Percentiles rank a stretch among this genome's conserved stretches.
Conservation (phyloP, 805 yeast species). For the Kuraishia ogatae region DNA sequence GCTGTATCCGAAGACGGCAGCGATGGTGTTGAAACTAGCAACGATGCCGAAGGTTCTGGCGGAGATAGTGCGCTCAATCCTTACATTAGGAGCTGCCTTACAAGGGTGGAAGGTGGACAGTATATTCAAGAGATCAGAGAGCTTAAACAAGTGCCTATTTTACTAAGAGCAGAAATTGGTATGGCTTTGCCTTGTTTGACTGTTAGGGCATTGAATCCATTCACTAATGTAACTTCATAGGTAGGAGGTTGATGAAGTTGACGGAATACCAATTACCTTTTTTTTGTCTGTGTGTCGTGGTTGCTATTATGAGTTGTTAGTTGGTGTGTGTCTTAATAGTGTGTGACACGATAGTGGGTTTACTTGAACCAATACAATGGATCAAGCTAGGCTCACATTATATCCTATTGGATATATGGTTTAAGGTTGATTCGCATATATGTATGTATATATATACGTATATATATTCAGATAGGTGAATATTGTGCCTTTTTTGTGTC, state of each 20-base stretch:
- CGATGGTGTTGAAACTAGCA: not conserved
- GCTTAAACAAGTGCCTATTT: constrained; percentile 70
- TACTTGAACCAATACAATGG: not conserved
- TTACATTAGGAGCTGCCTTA: constrained; percentile 47
- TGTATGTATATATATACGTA: not conserved
- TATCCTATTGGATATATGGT: not conserved
- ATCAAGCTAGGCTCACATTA: not conserved
- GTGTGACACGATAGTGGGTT: not conserved
- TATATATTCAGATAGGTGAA: too few relatives aligned
- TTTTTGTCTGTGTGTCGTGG: not conserved
- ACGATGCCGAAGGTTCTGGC: constrained; percentile 11
- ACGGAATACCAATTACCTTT: not conserved
- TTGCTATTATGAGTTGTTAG: not conserved
- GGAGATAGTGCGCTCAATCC: constrained; percentile 36
- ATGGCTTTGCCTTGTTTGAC: constrained; percentile 95
- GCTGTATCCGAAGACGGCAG: constrained; percentile 7
- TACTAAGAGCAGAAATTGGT: constrained; percentile 86
- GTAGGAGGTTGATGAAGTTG: not conserved
- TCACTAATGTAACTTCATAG: constrained; percentile 15
- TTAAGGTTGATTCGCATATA: not conserved
- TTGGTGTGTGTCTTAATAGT: not conserved
- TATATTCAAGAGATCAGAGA: constrained; percentile 78
- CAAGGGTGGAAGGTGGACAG: constrained; percentile 52
- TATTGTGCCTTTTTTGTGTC: not conserved
- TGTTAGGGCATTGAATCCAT: constrained; percentile 87